phyloP scores from a whole-genome alignment of 2,329 filamentous ascomycete genomes.

The Fusarium foetens region DNA sequence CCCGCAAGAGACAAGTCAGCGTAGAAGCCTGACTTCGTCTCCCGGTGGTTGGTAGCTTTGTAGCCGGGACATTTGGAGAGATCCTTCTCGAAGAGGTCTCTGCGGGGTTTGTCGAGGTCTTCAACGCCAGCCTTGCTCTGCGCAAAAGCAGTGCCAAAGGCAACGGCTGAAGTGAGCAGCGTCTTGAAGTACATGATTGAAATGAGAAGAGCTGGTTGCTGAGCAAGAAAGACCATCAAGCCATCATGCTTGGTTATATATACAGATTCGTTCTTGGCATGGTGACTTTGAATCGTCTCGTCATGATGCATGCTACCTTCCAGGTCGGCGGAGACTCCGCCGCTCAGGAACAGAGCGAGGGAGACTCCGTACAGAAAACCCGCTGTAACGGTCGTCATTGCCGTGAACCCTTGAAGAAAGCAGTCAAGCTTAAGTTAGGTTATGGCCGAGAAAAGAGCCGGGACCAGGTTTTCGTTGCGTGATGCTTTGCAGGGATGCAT shows the following conservation, averaged over 20 bases:
- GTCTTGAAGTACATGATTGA: conserved; percentile 32
- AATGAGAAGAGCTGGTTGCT: conserved; percentile 5
- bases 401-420: background rate
- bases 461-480: conserved; percentile 12
- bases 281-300: background rate
- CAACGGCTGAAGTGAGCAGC: conserved; percentile 25
- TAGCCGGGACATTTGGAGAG: conserved; percentile 71
- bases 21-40: conserved; percentile 66
- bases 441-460: conserved; percentile 38
- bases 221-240: background rate
- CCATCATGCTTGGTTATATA: conserved; percentile 23
- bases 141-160: conserved; percentile 26
- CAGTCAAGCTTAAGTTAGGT: background rate
- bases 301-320: conserved; percentile 6
- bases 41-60: conserved; percentile 67
- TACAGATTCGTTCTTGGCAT: background rate
- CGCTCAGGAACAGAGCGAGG: background rate
- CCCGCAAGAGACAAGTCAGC: conserved; percentile 78
- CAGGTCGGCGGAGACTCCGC: conserved; percentile 24
- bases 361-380: background rate
- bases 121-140: conserved; percentile 37
- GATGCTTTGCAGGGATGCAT: conserved; percentile 19
- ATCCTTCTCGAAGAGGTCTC: conserved; percentile 36
- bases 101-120: conserved; percentile 26
- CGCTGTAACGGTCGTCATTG: background rate